Evolutionary conservation across 148 eudicot genomes (phyloP).

Genomic region (Rhododendron williamsianum): DNA sequence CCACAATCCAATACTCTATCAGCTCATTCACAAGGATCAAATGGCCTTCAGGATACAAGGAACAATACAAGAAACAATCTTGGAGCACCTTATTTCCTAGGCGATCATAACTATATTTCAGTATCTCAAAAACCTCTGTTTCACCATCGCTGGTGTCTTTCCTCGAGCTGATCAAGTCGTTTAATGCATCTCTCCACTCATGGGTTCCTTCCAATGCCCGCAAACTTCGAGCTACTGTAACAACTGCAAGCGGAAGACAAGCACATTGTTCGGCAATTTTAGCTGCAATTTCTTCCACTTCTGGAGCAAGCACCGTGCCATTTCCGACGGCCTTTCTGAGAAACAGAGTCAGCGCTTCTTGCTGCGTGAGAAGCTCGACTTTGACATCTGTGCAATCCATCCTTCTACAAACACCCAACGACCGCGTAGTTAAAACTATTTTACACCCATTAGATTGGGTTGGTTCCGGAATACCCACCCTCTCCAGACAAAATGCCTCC

Average conservation of each 20-base stretch:
- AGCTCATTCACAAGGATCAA: not conserved
- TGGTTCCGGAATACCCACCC: too few relatives aligned
- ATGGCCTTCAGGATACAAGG: not conserved
- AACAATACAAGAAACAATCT: too few relatives aligned
- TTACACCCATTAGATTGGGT: too few relatives aligned
- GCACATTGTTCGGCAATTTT: not conserved
- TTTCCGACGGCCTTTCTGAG: not conserved
- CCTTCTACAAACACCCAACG: too few relatives aligned
- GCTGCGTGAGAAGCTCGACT: too few relatives aligned
- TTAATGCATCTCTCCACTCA: not conserved
- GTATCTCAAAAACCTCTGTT: not conserved
- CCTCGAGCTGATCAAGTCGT: not conserved
- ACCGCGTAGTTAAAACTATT: too few relatives aligned
- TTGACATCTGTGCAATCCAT: too few relatives aligned
- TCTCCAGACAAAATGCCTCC: too few relatives aligned
- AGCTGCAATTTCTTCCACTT: not conserved
- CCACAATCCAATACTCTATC: not conserved
- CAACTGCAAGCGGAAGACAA: not conserved
- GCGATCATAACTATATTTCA: not conserved
- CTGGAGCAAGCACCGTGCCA: not conserved
- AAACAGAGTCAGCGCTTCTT: not conserved
- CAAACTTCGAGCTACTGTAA: not conserved
- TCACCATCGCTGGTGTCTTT: not conserved
- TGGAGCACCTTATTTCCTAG: not conserved
- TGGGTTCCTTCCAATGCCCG: not conserved